These are phyloP conservation scores for Auriscalpium orientale DNA, from an alignment of 768 basidiomycete genomes.

Conservation along the genomic window DNA sequence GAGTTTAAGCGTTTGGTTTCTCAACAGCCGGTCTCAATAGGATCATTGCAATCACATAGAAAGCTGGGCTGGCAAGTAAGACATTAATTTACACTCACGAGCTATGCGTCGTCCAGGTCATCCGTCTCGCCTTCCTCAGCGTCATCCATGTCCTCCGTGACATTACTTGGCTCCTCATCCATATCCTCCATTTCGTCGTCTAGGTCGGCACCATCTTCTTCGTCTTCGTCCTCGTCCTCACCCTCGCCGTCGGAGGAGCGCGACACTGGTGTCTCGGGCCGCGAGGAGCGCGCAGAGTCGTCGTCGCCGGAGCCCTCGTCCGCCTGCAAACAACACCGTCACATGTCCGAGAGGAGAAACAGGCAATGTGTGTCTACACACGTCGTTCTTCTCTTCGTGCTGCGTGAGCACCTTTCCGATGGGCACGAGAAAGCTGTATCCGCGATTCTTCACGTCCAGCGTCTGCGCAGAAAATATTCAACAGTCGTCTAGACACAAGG, in stretches of 20 bases:
- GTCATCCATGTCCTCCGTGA: conserved; percentile 38
- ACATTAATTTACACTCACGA: conserved; percentile 4
- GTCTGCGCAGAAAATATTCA: conserved; percentile 33
- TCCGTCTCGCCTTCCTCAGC: conserved; percentile 12
- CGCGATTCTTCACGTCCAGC: conserved; percentile 52
- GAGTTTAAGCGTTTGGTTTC: no score
- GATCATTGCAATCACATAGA: no score
- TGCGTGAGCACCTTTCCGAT: conserved; percentile 68
- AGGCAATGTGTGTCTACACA: conserved; percentile 21
- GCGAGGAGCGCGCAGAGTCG: conserved; percentile 30
- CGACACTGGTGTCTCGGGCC: conserved; percentile 25
- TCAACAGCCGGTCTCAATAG: no score
- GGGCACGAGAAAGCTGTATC: conserved; percentile 60
- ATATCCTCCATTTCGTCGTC: conserved; percentile 60
- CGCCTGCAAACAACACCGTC: conserved; percentile 16
- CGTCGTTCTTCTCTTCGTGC: conserved; percentile 82
- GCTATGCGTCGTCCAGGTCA: conserved; percentile 5
- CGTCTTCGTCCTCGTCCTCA: conserved; percentile 15
- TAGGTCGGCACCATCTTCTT: conserved; percentile 41
- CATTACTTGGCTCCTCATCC: conserved; percentile 25
- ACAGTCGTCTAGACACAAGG: not conserved
- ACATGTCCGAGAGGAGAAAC: not conserved
- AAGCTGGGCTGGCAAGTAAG: not conserved
- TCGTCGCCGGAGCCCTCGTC: conserved; percentile 34
- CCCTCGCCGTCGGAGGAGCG: conserved; percentile 22